Evolutionary conservation across 257 asterid genomes (phyloP), one percentile per base, ranked within the genome.

Genomic region (Nicotiana benthamiana): DNA sequence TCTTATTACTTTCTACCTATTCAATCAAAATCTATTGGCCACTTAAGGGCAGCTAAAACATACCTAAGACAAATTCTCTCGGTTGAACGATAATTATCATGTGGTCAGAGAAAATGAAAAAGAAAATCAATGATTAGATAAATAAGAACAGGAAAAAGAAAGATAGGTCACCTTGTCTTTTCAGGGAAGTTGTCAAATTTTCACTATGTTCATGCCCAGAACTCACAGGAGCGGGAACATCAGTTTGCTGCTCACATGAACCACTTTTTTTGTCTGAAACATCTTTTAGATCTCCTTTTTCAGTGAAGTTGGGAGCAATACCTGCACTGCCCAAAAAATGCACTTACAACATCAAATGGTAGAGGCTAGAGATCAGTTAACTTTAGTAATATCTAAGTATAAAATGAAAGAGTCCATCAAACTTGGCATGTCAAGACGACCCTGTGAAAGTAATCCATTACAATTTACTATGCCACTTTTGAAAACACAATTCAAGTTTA

Each of bases 161-260:
- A 46, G 40, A 72, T 48, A 4, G 22, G 24, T 27, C 40, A 72
- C 97, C 95, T 94, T 80, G 84, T 83, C 62, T 79, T 80, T 12
- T 78, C 75, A 34, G 75, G n/a, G 79, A 57, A 57, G 78, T 72
- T 40, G 82, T 80, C 62, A 77, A 68, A 84, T 61, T 80, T 46
- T 85, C 84, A 83, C 53, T 75, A 80, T 80, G 77, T 78, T 80
- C 63, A 80, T 32, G 81, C 52, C 85, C 78, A 74, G 90, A 85
- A 78, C 81, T 85, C 46, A 36, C 75, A 6, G 84, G 32, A 79
- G 88, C 81, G 54, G 76, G 84, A 77, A 60, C 53, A 61, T 77
- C 85, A 34, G 4, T 75, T 83, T 80, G 85, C 36, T 87, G 59
- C 82, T 81, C 81, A 60, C 40, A 81, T 80, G 90, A 83, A 80